Evolutionary conservation across 805 yeast species (phyloP).

Genomic region (Ogataea saltuana): DNA sequence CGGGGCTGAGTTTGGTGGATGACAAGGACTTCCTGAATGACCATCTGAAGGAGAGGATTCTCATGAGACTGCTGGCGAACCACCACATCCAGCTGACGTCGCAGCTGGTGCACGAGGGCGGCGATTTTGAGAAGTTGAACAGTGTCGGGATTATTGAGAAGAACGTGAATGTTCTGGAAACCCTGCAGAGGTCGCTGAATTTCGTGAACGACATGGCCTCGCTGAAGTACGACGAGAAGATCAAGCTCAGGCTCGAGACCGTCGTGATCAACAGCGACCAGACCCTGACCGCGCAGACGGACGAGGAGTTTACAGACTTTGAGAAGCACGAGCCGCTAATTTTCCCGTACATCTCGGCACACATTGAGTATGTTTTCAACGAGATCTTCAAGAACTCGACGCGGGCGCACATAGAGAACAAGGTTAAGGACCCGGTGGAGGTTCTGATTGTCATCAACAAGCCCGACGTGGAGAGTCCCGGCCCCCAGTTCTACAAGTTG

Average conservation of each 20-base stretch:
- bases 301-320: constrained; percentile 35
- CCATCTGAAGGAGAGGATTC: constrained; percentile 80
- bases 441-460: constrained; percentile 45
- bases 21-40: constrained; percentile 57
- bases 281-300: constrained; percentile 32
- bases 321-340: constrained; percentile 35
- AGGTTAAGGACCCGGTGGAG: constrained; percentile 45
- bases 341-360: constrained; percentile 85
- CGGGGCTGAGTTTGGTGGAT: constrained; percentile 33
- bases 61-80: constrained; percentile 82
- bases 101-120: constrained; percentile 40
- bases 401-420: constrained; percentile 81
- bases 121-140: constrained; percentile 38
- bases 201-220: constrained; percentile 82
- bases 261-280: constrained; percentile 31
- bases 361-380: constrained; percentile 82
- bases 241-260: constrained; percentile 56
- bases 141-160: constrained; percentile 69
- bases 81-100: constrained; percentile 73
- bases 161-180: constrained; percentile 59
- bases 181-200: constrained; percentile 64
- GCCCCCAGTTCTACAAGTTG: constrained; percentile 37
- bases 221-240: constrained; percentile 77
- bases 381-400: constrained; percentile 87
- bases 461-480: constrained; percentile 27